Base-by-base conservation (phyloP, 495 filamentous ascomycete species). In the Penicillium bialowiezense region DNA sequence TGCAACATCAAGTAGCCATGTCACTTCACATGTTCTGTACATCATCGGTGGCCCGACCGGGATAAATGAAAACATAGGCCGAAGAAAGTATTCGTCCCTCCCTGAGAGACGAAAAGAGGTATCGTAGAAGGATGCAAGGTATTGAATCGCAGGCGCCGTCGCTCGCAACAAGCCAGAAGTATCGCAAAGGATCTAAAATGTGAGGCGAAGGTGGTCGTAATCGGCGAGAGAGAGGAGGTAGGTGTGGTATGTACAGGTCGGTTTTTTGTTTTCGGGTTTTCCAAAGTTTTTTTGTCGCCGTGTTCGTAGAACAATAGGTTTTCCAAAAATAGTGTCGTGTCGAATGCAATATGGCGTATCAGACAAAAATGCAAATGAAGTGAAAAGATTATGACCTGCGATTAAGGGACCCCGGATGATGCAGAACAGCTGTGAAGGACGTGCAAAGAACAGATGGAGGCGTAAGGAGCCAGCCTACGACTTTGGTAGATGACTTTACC, bases 81-180 rank as follows among this genome's bases (percentile, higher is more conserved):
- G 46, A 54, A 56, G 51, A 59, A 54, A 50, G 50, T 58, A 44
- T 58, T 60, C 62, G 61, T 70, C 70, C 60, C 70, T 71, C 65
- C 62, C 69, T 56, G 65, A 68, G 66, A 66, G 64, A 65, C 60
- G 55, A 56, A 59, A n/a, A 63, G 57, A 66, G 65, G 68, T 69
- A 72, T 74, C 69, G 65, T 68, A 58, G 41, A 56, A 51, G 54
- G 60, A 69, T 67, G 69, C 62, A 69, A 60, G 51, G 46, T 65
- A 65, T 68, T 62, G 59, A 68, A 68, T 71, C 65, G 64, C 67
- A 71, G 65, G 69, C 71, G 67, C 69, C 69, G 69, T 71, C 69
- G 71, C 71, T 74, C 69, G 69, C 71, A 73, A 64, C 56, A 69
- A 72, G 62, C 64, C 58, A 55, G 56, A 64, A 72, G 58, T 58